These are phyloP conservation scores for Hanseniaspora clermontiae DNA, from an alignment of 805 yeast species.

Conservation along the genomic window DNA sequence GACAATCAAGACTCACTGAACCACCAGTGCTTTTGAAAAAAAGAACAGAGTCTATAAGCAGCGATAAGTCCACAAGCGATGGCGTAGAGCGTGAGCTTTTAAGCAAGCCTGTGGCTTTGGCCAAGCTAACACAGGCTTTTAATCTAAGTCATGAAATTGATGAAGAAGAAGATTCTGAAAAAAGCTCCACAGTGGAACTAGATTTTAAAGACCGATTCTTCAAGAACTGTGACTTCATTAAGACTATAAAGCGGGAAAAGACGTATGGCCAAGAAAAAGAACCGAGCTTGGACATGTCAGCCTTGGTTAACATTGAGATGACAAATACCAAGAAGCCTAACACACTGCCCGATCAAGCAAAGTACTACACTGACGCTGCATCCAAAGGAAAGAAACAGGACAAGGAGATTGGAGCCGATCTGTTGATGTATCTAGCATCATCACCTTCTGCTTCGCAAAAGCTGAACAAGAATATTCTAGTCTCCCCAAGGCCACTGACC, in stretches of 20 bases:
- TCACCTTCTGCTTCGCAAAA: constrained; percentile 21
- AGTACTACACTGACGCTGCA: not conserved
- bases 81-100: constrained; percentile 2
- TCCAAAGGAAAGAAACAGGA: not conserved
- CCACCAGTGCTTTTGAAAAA: not conserved
- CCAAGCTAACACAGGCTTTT: not conserved
- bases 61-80: constrained; percentile 11
- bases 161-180: not conserved
- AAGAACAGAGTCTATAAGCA: not conserved
- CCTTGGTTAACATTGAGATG: constrained; percentile 27
- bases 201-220: constrained; percentile 10
- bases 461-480: not conserved
- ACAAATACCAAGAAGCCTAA: not conserved
- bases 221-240: constrained; percentile 2
- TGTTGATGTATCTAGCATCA: constrained; percentile 28
- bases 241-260: not conserved
- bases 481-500: not conserved
- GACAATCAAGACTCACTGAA: not conserved
- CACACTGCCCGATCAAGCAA: not conserved
- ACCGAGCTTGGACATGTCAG: constrained; percentile 48
- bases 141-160: not conserved
- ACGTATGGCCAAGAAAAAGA: not conserved
- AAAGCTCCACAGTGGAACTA: not conserved
- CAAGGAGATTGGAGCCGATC: constrained; percentile 27
- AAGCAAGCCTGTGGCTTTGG: not conserved